These are phyloP conservation scores for Amphichorda felina DNA, from an alignment of 2,329 filamentous ascomycete genomes.

Conservation along the genomic window DNA sequence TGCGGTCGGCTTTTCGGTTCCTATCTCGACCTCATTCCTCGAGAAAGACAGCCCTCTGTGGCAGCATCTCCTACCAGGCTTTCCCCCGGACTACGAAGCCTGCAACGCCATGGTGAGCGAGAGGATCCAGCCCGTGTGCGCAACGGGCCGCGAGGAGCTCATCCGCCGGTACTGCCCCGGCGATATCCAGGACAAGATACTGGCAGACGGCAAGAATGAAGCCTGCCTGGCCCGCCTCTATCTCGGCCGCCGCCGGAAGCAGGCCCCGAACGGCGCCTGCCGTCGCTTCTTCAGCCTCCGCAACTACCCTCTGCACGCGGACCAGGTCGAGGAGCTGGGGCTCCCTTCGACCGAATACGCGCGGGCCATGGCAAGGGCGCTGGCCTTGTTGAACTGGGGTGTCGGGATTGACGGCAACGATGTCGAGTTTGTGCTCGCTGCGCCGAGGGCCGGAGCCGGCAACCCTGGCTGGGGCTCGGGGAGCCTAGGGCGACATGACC, in stretches of 20 bases:
- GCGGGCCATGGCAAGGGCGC: slow-evolving; percentile 30
- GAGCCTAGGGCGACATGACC: slow-evolving; percentile 6
- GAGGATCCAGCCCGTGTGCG: slow-evolving; percentile 7
- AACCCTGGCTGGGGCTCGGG: not conserved
- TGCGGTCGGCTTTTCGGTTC: too few species aligned
- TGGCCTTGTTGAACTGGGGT: slow-evolving; percentile 38
- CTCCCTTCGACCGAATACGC: slow-evolving; percentile 24
- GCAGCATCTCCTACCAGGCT: slow-evolving; percentile 3
- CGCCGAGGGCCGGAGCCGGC: slow-evolving; percentile 6
- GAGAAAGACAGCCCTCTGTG: not conserved
- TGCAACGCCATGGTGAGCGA: slow-evolving; percentile 10
- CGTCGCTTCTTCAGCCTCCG: slow-evolving; percentile 24
- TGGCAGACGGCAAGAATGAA: not conserved
- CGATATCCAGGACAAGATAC: too few species aligned
- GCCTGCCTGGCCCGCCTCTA: slow-evolving; percentile 3
- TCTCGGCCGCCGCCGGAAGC: slow-evolving; percentile 1
- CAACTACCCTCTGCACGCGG: slow-evolving; percentile 35
- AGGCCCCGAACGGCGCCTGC: too few species aligned
- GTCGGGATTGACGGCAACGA: slow-evolving; percentile 36
- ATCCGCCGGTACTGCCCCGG: slow-evolving; percentile 6
- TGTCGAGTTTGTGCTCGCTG: slow-evolving; percentile 41
- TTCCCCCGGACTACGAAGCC: slow-evolving; percentile 5
- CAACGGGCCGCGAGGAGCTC: slow-evolving; percentile 3
- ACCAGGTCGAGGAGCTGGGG: slow-evolving; percentile 33
- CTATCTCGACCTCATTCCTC: not conserved